phyloP scores from a whole-genome alignment of 23 red algal species.

The Gracilaria caudata region DNA sequence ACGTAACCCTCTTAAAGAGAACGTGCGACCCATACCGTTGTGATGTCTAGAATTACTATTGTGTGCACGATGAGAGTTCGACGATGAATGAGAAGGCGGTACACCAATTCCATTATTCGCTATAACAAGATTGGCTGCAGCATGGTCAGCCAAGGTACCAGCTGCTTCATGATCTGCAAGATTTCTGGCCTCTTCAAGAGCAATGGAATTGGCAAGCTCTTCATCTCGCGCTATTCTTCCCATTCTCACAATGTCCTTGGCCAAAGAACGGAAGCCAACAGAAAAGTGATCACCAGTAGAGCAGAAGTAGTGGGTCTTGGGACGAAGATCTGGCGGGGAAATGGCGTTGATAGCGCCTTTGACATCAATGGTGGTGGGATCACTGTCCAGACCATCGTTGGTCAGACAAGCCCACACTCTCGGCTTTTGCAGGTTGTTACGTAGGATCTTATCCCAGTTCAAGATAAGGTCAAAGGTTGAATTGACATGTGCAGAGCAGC shows the following conservation, averaged over 20 bases:
- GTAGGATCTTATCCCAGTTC: conserved; percentile 70
- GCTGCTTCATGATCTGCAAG: conserved; percentile 56
- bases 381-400: conserved; percentile 39
- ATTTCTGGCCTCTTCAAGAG: conserved; percentile 62
- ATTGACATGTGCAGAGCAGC: conserved; percentile 60
- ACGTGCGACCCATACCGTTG: conserved; percentile 58
- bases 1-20: conserved; percentile 49
- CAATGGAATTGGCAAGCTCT: conserved; percentile 65
- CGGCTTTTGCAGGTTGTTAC: conserved; percentile 68
- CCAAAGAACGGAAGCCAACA: conserved; percentile 67
- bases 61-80: conserved; percentile 25
- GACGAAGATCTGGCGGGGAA: conserved; percentile 57
- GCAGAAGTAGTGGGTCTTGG: conserved; percentile 63
- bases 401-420: conserved; percentile 72
- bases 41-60: conserved; percentile 25
- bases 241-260: conserved; percentile 65
- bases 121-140: conserved; percentile 53
- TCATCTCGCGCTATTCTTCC: conserved; percentile 62
- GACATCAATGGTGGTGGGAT: conserved; percentile 47
- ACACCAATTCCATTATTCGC: conserved; percentile 64
- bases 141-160: conserved; percentile 40
- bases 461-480: conserved; percentile 63
- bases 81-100: conserved; percentile 23
- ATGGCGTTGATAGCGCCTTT: conserved; percentile 54
- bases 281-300: conserved; percentile 62